Conservation (phyloP, 2,329 filamentous ascomycete genomes). For the Trichoderma atrobrunneum region DNA sequence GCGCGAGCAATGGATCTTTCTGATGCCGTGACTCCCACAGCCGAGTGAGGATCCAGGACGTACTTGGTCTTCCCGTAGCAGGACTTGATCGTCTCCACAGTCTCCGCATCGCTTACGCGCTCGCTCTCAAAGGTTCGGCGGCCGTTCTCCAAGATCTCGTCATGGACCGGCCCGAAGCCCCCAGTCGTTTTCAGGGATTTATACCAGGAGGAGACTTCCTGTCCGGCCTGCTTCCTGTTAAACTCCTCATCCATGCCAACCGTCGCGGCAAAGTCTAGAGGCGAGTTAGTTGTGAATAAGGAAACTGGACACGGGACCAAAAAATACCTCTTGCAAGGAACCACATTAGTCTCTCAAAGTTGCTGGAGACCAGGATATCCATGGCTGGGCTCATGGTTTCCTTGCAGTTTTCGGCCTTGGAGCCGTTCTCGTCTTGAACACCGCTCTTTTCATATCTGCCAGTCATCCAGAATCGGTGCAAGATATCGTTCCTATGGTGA, state of each 20-base stretch:
- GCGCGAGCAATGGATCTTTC: slow-evolving; percentile 62
- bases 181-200: slow-evolving; percentile 75
- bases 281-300: slow-evolving; percentile 54
- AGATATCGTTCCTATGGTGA: slow-evolving; percentile 70
- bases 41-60: slow-evolving; percentile 88
- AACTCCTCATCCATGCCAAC: slow-evolving; percentile 62
- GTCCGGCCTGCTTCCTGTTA: slow-evolving; percentile 67
- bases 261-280: slow-evolving; percentile 44
- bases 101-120: slow-evolving; percentile 64
- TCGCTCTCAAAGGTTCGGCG: slow-evolving; percentile 79
- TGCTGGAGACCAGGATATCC: slow-evolving; percentile 95
- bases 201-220: slow-evolving; percentile 77
- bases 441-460: slow-evolving; percentile 82
- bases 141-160: slow-evolving; percentile 68
- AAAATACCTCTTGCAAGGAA: slow-evolving; percentile 60
- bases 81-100: slow-evolving; percentile 60
- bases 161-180: slow-evolving; percentile 75
- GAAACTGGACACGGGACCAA: background rate
- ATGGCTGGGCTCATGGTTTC: slow-evolving; percentile 90
- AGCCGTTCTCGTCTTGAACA: background rate
- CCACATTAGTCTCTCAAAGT: slow-evolving; percentile 96
- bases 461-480: slow-evolving; percentile 91
- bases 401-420: slow-evolving; percentile 43
- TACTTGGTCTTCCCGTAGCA: slow-evolving; percentile 64
- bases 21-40: slow-evolving; percentile 79